Percentiles rank a stretch among this genome's conserved stretches.
Conservation (phyloP, 1,284 basidiomycete species). For the Pseudozyma pruni region DNA sequence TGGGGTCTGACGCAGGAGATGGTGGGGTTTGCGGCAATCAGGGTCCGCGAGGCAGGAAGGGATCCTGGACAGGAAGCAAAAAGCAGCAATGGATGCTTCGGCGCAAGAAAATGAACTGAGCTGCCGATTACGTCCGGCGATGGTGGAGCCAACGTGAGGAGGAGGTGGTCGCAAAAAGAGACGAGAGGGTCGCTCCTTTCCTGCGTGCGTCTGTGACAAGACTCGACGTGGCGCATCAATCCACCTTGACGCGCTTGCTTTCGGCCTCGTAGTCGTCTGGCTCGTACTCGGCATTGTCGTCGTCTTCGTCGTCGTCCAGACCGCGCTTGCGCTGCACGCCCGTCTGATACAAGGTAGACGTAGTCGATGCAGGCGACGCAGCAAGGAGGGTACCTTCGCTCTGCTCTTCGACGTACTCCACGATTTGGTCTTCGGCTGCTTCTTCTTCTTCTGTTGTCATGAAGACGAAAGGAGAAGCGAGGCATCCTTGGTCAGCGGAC, state of each 20-base stretch:
- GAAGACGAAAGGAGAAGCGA: no score
- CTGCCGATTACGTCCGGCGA: no score
- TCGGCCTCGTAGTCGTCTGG: slow-evolving; percentile 32
- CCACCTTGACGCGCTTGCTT: slow-evolving; percentile 44
- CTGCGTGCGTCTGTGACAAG: not conserved
- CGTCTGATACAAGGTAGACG: slow-evolving; percentile 4
- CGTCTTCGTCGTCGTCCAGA: slow-evolving; percentile 26
- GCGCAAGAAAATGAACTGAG: no score
- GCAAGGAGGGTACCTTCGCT: slow-evolving; percentile 2
- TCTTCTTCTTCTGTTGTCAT: slow-evolving; percentile 11
- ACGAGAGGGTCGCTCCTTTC: not conserved
- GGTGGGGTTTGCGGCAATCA: not conserved
- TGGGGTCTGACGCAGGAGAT: not conserved
- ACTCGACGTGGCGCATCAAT: slow-evolving; percentile 5
- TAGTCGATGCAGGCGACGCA: slow-evolving; percentile 3
- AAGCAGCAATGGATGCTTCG: no score
- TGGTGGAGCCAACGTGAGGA: no score
- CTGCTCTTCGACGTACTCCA: slow-evolving; percentile 46
- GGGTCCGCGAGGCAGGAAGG: no score
- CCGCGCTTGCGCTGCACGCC: slow-evolving; percentile 30
- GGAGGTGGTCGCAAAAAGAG: no score
- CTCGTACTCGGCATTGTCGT: slow-evolving; percentile 26
- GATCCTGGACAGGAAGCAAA: no score
- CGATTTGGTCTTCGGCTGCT: slow-evolving; percentile 42
- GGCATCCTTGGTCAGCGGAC: slow-evolving; percentile 2